These are phyloP conservation scores for Pichia cactophila DNA, from an alignment of 1,139 yeast species.

Conservation along the genomic window DNA sequence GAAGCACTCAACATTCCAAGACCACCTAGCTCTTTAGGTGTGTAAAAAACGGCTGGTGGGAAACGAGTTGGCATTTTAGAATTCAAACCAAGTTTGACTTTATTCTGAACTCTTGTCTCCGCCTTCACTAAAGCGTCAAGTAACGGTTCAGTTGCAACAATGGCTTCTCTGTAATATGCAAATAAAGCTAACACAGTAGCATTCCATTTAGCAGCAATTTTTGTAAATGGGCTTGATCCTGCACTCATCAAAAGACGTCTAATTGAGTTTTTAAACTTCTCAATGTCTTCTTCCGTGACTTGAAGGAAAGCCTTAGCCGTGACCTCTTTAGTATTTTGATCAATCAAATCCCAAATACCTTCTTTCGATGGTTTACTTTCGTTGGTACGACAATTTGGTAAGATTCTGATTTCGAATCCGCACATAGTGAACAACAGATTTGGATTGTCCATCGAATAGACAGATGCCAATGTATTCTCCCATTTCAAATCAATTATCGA, in stretches of 20 bases:
- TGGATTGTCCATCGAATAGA: slow-evolving; percentile 85
- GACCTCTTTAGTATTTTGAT: slow-evolving; percentile 68
- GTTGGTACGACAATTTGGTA: slow-evolving; percentile 60
- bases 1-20: slow-evolving; percentile 97
- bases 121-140: slow-evolving; percentile 80
- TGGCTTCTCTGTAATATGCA: slow-evolving; percentile 90
- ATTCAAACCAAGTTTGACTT: slow-evolving; percentile 90
- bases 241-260: slow-evolving; percentile 91
- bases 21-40: slow-evolving; percentile 97
- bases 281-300: slow-evolving; percentile 75
- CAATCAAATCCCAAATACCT: slow-evolving; percentile 86
- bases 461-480: slow-evolving; percentile 80
- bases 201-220: slow-evolving; percentile 94
- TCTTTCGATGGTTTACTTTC: slow-evolving; percentile 42
- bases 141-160: slow-evolving; percentile 70
- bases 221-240: slow-evolving; percentile 92
- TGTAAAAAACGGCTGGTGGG: slow-evolving; percentile 97
- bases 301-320: slow-evolving; percentile 85
- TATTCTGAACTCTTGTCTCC: slow-evolving; percentile 88
- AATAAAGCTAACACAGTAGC: slow-evolving; percentile 82
- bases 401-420: slow-evolving; percentile 87
- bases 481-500: slow-evolving; percentile 69
- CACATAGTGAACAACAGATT: slow-evolving; percentile 84
- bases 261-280: slow-evolving; percentile 73
- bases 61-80: slow-evolving; percentile 98